Evolutionary conservation across 1,284 basidiomycete species (phyloP), one percentile per base, ranked within the genome.

Genomic region (Rhodotorula sp.): DNA sequence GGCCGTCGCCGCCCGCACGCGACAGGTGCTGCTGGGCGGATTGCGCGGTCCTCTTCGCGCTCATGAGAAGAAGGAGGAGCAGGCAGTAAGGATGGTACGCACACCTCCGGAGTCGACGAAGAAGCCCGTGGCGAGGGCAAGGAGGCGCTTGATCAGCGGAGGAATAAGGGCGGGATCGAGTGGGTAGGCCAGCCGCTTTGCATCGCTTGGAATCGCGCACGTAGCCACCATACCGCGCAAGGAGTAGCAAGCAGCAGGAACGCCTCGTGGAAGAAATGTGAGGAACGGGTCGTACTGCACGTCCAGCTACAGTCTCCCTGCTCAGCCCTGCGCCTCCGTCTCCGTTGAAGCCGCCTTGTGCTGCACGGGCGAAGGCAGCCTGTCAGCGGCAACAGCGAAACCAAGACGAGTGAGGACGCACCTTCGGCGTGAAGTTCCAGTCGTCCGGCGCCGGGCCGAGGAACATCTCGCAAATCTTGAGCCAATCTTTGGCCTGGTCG

Each of bases 391-490:
- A 2, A 29, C 13, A 21, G n/a, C 21, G 27, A 32, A 36, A 2
- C 5, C 22, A 27, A 25, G 46, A 9, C 19, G 21, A 7, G 29
- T 50, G 27, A 4, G 34, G 3, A 37, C 69, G 25, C 21, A 71
- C 69, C 79, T 91, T 91, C 3, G 89, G 90, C 12, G 84, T 84
- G 81, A 92, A 92, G 10, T 56, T 46, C 71, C 76, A 78, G 27
- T 70, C 66, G 37, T 88, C 87, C 0, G 89, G 89, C 2, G 86
- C 84, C 58, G 87, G 88, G 3, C 91, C 91, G 22, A 90, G 85
- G 87, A 92, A 98, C 91, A 97, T 95, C 17, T 65, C 57, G 12
- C 91, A 91, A 46, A 99, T 89, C 82, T 89, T 92, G 64, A 97
- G 90, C 96, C 96, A 99, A 81, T 97, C 94, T n/a, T 86, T 84